Conservation (phyloP, 495 filamentous ascomycete species). For the Penicillium argentinense region DNA sequence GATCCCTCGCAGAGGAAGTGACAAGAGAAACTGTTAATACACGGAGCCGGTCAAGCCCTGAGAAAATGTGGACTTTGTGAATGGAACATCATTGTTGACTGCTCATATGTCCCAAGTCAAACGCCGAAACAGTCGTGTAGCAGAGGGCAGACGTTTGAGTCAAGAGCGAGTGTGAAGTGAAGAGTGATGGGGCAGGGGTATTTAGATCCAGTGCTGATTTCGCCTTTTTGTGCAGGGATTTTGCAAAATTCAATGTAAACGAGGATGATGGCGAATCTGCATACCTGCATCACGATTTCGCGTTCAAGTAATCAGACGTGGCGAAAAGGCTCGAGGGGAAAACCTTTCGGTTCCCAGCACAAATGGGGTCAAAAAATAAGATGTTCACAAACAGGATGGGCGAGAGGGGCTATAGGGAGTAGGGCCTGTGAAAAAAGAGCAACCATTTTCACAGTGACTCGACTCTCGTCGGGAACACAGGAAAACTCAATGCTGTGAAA, state of each 20-base stretch:
- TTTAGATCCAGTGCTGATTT: conserved; percentile 3
- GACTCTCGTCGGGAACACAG: conserved; percentile 17
- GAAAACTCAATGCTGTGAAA: conserved; percentile 12
- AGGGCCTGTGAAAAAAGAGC: conserved; percentile 5
- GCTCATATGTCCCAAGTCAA: conserved; percentile 7
- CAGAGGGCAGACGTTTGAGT: neutral
- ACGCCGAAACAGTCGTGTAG: conserved; percentile 13
- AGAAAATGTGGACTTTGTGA: conserved; percentile 6
- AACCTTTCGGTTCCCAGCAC: neutral
- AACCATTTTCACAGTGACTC: conserved; percentile 13
- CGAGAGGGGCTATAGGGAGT: neutral
- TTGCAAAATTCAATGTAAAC: neutral
- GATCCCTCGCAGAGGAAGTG: conserved; percentile 8
- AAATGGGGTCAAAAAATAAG: neutral
- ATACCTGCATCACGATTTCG: too few species aligned
- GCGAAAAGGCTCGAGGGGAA: too few species aligned
- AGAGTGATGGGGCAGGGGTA: neutral
- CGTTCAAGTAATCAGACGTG: too few species aligned
- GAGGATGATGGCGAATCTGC: too few species aligned
- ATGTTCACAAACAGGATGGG: neutral
- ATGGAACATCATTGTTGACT: conserved; percentile 23
- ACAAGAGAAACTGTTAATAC: conserved; percentile 2
- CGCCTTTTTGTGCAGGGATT: conserved; percentile 4
- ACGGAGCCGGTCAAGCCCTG: neutral
- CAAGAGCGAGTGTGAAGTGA: neutral